Evolutionary conservation across 257 asterid species (phyloP), one percentile per base, ranked within the genome.

Genomic region (Ilex aquifolium): DNA sequence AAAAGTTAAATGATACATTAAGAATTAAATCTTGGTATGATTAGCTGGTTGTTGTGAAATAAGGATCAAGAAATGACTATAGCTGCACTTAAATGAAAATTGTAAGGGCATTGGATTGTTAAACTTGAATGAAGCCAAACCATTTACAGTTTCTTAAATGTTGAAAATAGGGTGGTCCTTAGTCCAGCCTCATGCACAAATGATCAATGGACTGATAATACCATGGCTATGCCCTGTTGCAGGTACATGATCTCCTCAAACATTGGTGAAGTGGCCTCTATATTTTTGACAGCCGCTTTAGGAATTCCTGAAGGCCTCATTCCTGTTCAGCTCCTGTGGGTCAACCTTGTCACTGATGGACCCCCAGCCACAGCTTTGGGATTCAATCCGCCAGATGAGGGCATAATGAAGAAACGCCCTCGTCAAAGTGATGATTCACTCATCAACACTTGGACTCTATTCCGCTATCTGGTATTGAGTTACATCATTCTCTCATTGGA

Each of bases 311-410:
- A 46, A 12, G 52, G 52, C 13, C n/a, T 46, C 12, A 46, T 46
- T 46, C 52, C 52, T 46, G 52, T 46, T 46, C 52, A 46, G 52
- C 52, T 46, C 3, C n/a, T 46, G 52, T 46, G 52, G 52, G 52
- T 46, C 52, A 46, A 46, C 10, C n/a, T 46, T 7, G 52, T 46
- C 4, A 46, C 52, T 7, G 52, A 46, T 46, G 52, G 52, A 7
- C 42, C 42, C 42, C 42, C 42, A 36, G 42, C 42, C 5, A 36
- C 42, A 36, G 42, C 42, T 36, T 36, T 46, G 52, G 52, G 52
- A 11, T 46, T 46, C 13, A 46, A 46, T 46, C 52, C 52, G 13
- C 52, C 52, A 7, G 52, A 46, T 11, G 10, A 46, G n/a, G 52
- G 10, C 10, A 11, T 46, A 10, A 46, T 46, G 52, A 46, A 46